Base-by-base conservation (phyloP, 441 rosid genomes). In the Melastoma candidum region DNA sequence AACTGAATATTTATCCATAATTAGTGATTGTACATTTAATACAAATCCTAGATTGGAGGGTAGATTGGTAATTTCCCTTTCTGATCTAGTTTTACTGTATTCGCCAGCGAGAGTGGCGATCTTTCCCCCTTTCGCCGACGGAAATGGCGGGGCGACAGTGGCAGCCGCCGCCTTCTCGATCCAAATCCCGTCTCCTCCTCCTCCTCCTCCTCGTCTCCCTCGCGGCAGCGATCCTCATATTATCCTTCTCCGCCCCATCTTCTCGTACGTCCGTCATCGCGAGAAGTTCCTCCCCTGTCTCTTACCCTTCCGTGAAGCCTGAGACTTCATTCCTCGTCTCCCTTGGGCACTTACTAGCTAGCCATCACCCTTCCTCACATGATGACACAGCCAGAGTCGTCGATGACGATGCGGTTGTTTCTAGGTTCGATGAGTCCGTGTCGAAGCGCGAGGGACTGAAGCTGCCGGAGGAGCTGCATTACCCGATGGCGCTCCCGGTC, bases 291-390 rank as follows among this genome's bases (percentile, higher is more conserved):
- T 49, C 27, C 22, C 45, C 22, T 67, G 2, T 45, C 12, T 7
- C 59, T 48, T 29, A 1, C 44, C 22, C 22, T 17, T 52, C 56
- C 4, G 0, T 32, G 54, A 51, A 9, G 17, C 71, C 85, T 0
- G 82, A 82, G 60, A 81, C 90, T 54, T 92, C 95, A 57, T 87
- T 87, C 54, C 68, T 80, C 12, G 47, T 75, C 59, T 81, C 96
- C 44, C 84, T 92, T 24, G 85, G 79, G 56, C 77, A 51, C 43
- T 86, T 84, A 63, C 78, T 86, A 36, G 39, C 79, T 8, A 67
- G 26, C 3, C 68, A 63, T 24, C 22, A 25, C 14, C 49, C 75
- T 2, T 51, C 70, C 8, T 57, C 9, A 11, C 17, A 47, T 49
- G 93, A 78, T 27, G 81, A 77, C 12, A 75, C 89, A 6, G 75